phyloP scores from a whole-genome alignment of 108 stramenopile species.

The Skeletonema grethae region DNA sequence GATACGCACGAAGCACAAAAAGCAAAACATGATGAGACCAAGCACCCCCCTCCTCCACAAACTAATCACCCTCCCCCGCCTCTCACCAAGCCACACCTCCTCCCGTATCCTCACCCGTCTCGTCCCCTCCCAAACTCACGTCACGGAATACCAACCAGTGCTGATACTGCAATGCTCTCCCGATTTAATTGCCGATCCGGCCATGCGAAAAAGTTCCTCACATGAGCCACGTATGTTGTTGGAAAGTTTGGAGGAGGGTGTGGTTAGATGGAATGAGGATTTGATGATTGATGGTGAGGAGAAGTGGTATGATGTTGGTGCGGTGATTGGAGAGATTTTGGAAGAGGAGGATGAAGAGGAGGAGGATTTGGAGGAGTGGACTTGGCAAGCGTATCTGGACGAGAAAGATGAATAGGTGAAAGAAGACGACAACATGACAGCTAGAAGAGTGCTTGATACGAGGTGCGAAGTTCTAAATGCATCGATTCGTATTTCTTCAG shows the following conservation, averaged over 20 bases:
- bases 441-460: too few relatives aligned
- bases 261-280: neutral
- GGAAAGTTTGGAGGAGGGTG: conserved; percentile 27
- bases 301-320: conserved; percentile 24
- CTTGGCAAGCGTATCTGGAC: conserved; percentile 35
- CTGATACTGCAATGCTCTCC: conserved; percentile 23
- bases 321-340: conserved; percentile 17
- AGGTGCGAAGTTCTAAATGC: too few relatives aligned
- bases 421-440: too few relatives aligned
- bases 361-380: conserved; percentile 26
- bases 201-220: conserved; percentile 5
- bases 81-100: conserved; percentile 28
- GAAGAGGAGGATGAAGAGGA: conserved; percentile 12
- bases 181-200: conserved; percentile 30
- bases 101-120: conserved; percentile 14
- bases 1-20: too few relatives aligned
- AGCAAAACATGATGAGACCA: neutral
- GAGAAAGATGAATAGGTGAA: conserved; percentile 2
- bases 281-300: neutral
- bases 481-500: too few relatives aligned
- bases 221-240: conserved; percentile 26
- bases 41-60: conserved; percentile 9
- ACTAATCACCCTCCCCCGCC: conserved; percentile 23
- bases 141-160: conserved; percentile 28
- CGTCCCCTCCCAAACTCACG: neutral